These are phyloP conservation scores for Picea glauca DNA, from an alignment of 75 land plant genomes.

Conservation along the genomic window DNA sequence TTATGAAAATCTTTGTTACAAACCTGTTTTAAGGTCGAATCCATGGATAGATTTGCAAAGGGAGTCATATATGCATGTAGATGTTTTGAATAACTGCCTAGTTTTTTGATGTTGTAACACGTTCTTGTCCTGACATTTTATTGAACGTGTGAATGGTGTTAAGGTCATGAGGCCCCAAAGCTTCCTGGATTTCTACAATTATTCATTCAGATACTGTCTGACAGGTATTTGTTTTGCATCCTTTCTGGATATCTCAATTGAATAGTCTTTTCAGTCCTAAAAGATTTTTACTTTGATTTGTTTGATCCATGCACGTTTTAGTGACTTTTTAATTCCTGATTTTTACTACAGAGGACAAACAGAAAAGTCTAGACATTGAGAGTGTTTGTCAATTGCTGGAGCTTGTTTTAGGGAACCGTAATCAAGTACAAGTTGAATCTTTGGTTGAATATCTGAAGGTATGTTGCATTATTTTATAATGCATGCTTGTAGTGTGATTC, in stretches of 20 bases:
- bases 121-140: not conserved
- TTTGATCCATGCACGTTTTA: conserved; percentile 2
- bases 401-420: conserved; percentile 67
- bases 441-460: conserved; percentile 81
- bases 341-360: conserved; percentile 50
- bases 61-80: not conserved
- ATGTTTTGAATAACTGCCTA: not conserved
- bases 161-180: conserved; percentile 60
- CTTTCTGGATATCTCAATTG: not conserved
- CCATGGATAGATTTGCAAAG: not conserved
- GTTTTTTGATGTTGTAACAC: not conserved
- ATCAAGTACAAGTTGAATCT: conserved; percentile 55
- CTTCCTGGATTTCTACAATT: conserved; percentile 73
- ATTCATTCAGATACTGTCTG: conserved; percentile 76
- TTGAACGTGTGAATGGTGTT: not conserved
- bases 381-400: conserved; percentile 75
- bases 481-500: not conserved
- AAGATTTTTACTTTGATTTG: not conserved
- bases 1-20: not conserved
- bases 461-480: not conserved
- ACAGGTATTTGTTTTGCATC: conserved; percentile 58
- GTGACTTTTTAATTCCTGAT: not conserved
- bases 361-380: conserved; percentile 88
- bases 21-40: not conserved
- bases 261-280: not conserved